phyloP scores from a whole-genome alignment of 768 basidiomycete genomes.

The Russula sp. region DNA sequence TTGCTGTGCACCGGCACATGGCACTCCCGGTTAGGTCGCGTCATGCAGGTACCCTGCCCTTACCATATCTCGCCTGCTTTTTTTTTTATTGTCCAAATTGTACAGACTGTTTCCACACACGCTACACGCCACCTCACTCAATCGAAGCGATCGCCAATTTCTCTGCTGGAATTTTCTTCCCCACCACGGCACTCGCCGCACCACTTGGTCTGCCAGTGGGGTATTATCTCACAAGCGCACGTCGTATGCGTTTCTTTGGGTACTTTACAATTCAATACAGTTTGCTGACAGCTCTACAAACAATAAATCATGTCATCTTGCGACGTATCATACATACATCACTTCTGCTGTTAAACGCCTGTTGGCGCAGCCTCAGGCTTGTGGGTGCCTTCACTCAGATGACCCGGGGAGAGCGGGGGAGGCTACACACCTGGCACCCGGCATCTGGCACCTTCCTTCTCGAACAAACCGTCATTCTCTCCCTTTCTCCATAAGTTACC shows the following conservation, averaged over 20 bases:
- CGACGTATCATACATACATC: background rate
- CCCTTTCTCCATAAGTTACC: slow-evolving; percentile 3
- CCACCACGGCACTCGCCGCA: background rate
- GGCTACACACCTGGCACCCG: background rate
- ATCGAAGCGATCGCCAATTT: slow-evolving; percentile 6
- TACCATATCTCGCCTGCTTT: background rate
- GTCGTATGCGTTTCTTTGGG: background rate
- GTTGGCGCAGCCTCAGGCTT: background rate
- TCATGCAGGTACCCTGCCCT: background rate
- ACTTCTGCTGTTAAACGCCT: background rate
- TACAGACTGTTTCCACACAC: background rate
- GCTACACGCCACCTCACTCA: background rate
- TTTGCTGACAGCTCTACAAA: background rate
- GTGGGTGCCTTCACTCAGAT: background rate
- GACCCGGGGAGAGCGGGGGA: background rate
- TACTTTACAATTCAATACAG: background rate
- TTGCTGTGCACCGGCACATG: background rate
- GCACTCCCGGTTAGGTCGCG: background rate
- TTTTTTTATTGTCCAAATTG: background rate
- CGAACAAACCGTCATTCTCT: background rate
- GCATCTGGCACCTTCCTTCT: background rate
- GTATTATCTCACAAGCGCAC: too few relatives aligned
- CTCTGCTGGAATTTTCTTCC: background rate
- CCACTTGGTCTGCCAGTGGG: too few relatives aligned
- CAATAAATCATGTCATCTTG: background rate